Base-by-base conservation (phyloP, 257 asterid species). In the Cordia subcordata region DNA sequence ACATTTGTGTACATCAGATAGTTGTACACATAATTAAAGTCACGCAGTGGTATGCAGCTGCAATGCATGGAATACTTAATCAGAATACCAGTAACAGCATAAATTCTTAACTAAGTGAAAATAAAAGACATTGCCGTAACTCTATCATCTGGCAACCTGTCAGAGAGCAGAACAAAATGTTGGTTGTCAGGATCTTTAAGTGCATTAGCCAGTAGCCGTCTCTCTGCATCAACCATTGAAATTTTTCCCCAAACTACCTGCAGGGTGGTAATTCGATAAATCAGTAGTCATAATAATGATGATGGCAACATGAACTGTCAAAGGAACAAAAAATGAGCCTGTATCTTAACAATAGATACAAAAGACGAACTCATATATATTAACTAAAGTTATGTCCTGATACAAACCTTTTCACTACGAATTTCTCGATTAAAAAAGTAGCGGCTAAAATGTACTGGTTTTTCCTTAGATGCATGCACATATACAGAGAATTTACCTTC, bases 141-240 rank as follows among this genome's bases (percentile, higher is more conserved):
- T 27, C 6, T 27, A 27, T 27, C 35, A 27, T 27, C 6, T 27
- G 35, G 35, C 35, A 75, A 87, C 99, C 97, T 93, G 82, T 93
- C 99, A 17, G 99, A 93, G 57, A 93, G 95, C 57, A 93, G 82
- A 32, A 93, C 87, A 66, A 93, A 93, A 57, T 93, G 96, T 71
- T 75, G 89, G 68, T 93, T 93, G 66, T 82, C 92, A 56, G 88
- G 79, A 72, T 93, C 99, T 61, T 73, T 75, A 21, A 93, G 95
- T 4, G 99, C 96, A 75, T 85, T 70, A 17, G 74, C 95, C 70
- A 93, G 68, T 68, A 93, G 97, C 54, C 99, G 82, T 72, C 78
- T 90, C 79, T 93, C 99, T 69, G 97, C 99, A 74, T 93, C 97
- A 64, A 93, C 94, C 99, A 93, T 93, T 27, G 99, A 93, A 66